Evolutionary conservation across 345 rosid species (phyloP).

Genomic region (Litchi chinensis): DNA sequence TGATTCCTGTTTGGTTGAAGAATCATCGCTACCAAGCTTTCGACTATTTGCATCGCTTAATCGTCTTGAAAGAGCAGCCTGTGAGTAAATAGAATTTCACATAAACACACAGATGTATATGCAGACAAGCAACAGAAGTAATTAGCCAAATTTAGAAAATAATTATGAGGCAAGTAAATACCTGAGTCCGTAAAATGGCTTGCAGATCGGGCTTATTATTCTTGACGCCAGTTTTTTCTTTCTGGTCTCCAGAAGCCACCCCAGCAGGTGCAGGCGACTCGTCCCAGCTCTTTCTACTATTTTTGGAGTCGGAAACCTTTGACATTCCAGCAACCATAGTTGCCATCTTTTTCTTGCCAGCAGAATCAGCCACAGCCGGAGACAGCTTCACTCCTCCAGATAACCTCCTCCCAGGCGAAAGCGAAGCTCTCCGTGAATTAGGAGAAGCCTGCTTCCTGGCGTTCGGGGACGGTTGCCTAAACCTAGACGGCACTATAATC

Average conservation of each 20-base stretch:
- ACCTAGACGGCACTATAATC: slow-evolving; percentile 90
- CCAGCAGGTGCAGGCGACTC: slow-evolving; percentile 36
- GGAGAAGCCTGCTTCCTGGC: slow-evolving; percentile 81
- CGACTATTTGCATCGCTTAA: slow-evolving; percentile 70
- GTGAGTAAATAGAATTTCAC: slow-evolving; percentile 9
- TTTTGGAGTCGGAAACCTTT: slow-evolving; percentile 66
- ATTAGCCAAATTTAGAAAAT: background rate
- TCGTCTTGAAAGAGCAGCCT: slow-evolving; percentile 94
- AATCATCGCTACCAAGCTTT: slow-evolving; percentile 43
- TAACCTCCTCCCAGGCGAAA: slow-evolving; percentile 85
- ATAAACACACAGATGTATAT: too few species aligned
- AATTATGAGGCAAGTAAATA: slow-evolving; percentile 17
- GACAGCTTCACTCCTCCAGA: slow-evolving; percentile 73
- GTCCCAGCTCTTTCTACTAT: slow-evolving; percentile 70
- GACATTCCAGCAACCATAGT: slow-evolving; percentile 65
- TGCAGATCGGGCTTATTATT: slow-evolving; percentile 60
- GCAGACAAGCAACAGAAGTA: background rate
- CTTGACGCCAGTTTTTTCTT: slow-evolving; percentile 50
- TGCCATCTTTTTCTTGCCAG: slow-evolving; percentile 80
- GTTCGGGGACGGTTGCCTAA: slow-evolving; percentile 85
- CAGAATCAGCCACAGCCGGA: slow-evolving; percentile 67
- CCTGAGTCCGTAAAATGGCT: slow-evolving; percentile 92
- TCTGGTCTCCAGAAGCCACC: slow-evolving; percentile 40
- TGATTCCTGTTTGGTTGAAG: slow-evolving; percentile 46
- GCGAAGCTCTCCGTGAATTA: slow-evolving; percentile 60